Evolutionary conservation across 805 yeast genomes (phyloP).

Genomic region (Schwanniomyces occidentalis): DNA sequence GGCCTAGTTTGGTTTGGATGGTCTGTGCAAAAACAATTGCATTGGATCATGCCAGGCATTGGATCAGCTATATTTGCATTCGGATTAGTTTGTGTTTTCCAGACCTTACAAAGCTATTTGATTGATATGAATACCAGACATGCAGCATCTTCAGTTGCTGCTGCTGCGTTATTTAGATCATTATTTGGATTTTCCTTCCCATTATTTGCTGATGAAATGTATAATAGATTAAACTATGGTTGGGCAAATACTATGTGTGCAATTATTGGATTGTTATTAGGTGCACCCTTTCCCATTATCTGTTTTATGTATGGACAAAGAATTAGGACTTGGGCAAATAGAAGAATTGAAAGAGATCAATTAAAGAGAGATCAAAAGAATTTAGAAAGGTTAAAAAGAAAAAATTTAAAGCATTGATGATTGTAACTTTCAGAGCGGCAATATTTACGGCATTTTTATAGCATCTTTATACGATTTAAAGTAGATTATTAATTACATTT

Average conservation of each 20-base stretch:
- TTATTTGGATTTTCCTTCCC: conserved; percentile 41
- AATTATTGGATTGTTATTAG: conserved; percentile 31
- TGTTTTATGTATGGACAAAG: conserved; percentile 38
- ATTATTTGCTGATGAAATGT: conserved; percentile 37
- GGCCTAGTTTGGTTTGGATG: conserved; percentile 44
- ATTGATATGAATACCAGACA: conserved; percentile 39
- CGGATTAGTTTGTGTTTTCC: conserved; percentile 38
- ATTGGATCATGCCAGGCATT: conserved; percentile 40
- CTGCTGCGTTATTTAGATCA: conserved; percentile 42
- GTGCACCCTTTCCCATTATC: conserved; percentile 39
- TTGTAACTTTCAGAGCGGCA: too few relatives aligned
- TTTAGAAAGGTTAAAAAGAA: conserved; percentile 16
- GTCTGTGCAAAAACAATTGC: conserved; percentile 35
- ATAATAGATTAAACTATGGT: conserved; percentile 33
- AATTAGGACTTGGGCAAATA: conserved; percentile 35
- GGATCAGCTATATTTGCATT: conserved; percentile 40
- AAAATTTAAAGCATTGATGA: too few relatives aligned
- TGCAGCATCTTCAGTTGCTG: conserved; percentile 42
- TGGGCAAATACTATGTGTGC: conserved; percentile 45
- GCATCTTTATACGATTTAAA: too few relatives aligned
- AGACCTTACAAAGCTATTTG: conserved; percentile 36
- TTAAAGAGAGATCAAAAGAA: conserved; percentile 20
- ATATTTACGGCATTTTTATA: too few relatives aligned
- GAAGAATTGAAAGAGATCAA: conserved; percentile 24
- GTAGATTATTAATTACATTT: too few relatives aligned